These are phyloP conservation scores for Niebla homalea DNA, from an alignment of 495 filamentous ascomycete genomes.

Conservation along the genomic window DNA sequence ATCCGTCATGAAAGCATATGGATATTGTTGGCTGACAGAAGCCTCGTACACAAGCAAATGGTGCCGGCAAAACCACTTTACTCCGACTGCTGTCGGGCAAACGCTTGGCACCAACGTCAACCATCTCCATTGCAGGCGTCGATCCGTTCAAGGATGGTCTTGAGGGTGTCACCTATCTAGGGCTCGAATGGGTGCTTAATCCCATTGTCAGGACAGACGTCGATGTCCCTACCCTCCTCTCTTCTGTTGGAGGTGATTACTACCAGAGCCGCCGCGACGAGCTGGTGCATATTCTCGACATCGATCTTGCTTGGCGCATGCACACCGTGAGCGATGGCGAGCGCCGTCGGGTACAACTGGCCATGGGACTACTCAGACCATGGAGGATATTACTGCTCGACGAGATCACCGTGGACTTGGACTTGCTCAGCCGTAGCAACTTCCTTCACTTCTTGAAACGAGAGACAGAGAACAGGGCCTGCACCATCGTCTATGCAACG, in stretches of 20 bases:
- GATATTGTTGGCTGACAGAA: background rate
- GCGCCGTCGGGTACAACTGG: conserved; percentile 78
- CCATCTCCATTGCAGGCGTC: conserved; percentile 60
- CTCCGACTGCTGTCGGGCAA: conserved; percentile 86
- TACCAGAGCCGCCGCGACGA: conserved; percentile 75
- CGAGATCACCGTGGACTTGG: conserved; percentile 95
- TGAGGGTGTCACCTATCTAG: conserved; percentile 91
- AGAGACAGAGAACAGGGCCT: conserved; percentile 69
- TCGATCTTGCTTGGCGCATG: conserved; percentile 87
- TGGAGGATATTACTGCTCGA: conserved; percentile 87
- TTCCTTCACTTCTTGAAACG: conserved; percentile 78
- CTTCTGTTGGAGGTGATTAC: conserved; percentile 71
- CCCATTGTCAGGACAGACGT: conserved; percentile 92
- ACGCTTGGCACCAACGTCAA: conserved; percentile 64
- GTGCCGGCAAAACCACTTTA: conserved; percentile 93
- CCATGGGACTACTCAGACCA: conserved; percentile 74
- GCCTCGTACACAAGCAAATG: conserved; percentile 51
- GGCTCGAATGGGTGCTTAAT: conserved; percentile 98
- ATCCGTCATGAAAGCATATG: background rate
- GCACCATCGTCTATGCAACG: conserved; percentile 94
- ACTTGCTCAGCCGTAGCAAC: conserved; percentile 66
- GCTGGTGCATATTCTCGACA: conserved; percentile 75
- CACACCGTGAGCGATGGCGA: conserved; percentile 90
- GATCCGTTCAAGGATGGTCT: conserved; percentile 84
- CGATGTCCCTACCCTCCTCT: conserved; percentile 70